A percentile compares a stretch with the other conserved stretches of the same genome.
phyloP scores from a whole-genome alignment of 805 yeast species.

The Ogataea pini region DNA sequence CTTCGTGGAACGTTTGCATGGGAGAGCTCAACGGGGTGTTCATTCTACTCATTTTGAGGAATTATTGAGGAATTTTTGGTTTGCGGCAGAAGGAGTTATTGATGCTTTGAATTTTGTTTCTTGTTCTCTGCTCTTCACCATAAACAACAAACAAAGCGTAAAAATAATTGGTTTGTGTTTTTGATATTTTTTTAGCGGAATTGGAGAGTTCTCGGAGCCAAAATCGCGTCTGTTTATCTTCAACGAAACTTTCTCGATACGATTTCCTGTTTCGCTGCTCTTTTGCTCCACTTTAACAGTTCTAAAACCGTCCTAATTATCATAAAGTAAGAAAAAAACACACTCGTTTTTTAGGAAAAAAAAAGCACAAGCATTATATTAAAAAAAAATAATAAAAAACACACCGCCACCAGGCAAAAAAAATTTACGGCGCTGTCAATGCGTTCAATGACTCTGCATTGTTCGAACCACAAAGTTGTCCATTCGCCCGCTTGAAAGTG shows the following conservation, averaged over 20 bases:
- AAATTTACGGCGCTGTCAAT: background rate
- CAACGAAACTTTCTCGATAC: background rate
- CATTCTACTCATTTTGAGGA: slow-evolving; percentile 6
- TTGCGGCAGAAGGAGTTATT: no score
- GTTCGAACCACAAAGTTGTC: background rate
- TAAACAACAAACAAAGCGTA: slow-evolving; percentile 5
- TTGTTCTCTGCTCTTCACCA: background rate
- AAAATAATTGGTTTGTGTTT: background rate
- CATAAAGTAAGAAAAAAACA: slow-evolving; percentile 2
- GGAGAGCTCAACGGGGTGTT: slow-evolving; percentile 13
- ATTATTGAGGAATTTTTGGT: background rate
- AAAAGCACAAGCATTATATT: background rate
- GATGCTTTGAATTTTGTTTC: background rate
- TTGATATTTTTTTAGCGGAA: no score
- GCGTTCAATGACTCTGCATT: background rate
- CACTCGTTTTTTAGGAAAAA: slow-evolving; percentile 1
- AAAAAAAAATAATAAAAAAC: slow-evolving; percentile 5
- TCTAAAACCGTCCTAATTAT: background rate
- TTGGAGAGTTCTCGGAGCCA: background rate
- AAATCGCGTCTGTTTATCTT: background rate
- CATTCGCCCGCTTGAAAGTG: background rate
- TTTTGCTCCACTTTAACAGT: background rate
- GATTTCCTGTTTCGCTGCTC: background rate
- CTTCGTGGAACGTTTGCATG: slow-evolving; percentile 49
- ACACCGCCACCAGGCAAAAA: slow-evolving; percentile 9